Conservation (phyloP, 2,329 filamentous ascomycete genomes). For the Phaeosphaeriaceae sp. region DNA sequence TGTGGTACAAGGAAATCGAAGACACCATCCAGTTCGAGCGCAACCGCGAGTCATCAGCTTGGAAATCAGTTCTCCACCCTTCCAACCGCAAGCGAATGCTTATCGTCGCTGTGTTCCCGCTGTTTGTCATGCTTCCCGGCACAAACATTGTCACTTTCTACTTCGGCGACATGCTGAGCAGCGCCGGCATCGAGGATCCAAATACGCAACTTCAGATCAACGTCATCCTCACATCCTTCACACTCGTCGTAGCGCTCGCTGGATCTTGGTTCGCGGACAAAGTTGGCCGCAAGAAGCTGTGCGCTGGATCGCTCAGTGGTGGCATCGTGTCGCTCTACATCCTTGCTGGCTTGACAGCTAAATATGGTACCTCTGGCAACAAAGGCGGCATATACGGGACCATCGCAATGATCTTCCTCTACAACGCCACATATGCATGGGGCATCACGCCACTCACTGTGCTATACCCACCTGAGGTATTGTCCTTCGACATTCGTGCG, state of each 20-base stretch:
- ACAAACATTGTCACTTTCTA: slow-evolving; percentile 49
- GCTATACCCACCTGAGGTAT: slow-evolving; percentile 44
- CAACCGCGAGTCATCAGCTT: slow-evolving; percentile 16
- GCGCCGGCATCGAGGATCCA: slow-evolving; percentile 46
- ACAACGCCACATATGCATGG: slow-evolving; percentile 41
- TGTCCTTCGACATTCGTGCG: slow-evolving; percentile 40
- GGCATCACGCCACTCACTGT: slow-evolving; percentile 42
- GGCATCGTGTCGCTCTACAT: slow-evolving; percentile 28
- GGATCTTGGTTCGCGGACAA: slow-evolving; percentile 46
- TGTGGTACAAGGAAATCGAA: slow-evolving; percentile 62
- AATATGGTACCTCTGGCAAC: slow-evolving; percentile 47
- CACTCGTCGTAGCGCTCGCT: slow-evolving; percentile 43
- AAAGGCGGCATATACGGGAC: slow-evolving; percentile 49
- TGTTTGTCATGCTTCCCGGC: slow-evolving; percentile 25
- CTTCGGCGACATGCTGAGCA: slow-evolving; percentile 47
- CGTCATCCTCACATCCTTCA: slow-evolving; percentile 50
- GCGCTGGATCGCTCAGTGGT: slow-evolving; percentile 12
- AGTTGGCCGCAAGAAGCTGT: slow-evolving; percentile 37
- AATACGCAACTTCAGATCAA: slow-evolving; percentile 50
- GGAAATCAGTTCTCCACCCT: slow-evolving; percentile 16
- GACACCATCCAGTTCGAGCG: slow-evolving; percentile 51
- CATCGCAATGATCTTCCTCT: slow-evolving; percentile 29
- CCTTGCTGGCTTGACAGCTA: slow-evolving; percentile 18
- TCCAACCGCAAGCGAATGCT: slow-evolving; percentile 49
- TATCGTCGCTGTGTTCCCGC: slow-evolving; percentile 33